phyloP scores from a whole-genome alignment of 75 land plant genomes.

The Sequoiadendron giganteum region DNA sequence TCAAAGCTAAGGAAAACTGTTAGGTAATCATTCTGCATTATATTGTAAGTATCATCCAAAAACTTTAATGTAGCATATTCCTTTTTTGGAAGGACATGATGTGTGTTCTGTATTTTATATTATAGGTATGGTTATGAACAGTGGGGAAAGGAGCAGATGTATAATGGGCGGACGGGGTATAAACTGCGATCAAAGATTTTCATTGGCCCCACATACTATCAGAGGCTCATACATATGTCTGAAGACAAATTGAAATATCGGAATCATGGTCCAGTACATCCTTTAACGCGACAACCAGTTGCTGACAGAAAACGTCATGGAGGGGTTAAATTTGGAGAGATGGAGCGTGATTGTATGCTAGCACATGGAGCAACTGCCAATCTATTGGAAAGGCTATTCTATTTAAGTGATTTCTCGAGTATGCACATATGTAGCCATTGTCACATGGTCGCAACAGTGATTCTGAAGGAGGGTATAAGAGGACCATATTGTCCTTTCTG shows the following conservation, averaged over 20 bases:
- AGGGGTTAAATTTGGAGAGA: conserved; percentile 89
- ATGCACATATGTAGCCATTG: conserved; percentile 68
- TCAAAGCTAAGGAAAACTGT: background rate
- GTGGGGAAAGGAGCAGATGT: conserved; percentile 67
- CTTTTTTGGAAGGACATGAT: background rate
- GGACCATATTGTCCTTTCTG: conserved; percentile 71
- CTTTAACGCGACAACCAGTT: conserved; percentile 83
- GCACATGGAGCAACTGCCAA: conserved; percentile 88
- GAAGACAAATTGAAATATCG: conserved; percentile 88
- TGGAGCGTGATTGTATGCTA: conserved; percentile 89
- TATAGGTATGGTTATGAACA: conserved; percentile 65
- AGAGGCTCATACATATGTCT: conserved; percentile 79
- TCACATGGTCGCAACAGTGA: conserved; percentile 47
- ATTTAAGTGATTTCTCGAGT: conserved; percentile 66
- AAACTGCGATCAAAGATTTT: conserved; percentile 47
- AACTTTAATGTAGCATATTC: background rate
- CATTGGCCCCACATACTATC: conserved; percentile 82
- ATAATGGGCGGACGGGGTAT: conserved; percentile 78
- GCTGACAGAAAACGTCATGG: conserved; percentile 72
- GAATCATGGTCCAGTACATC: conserved; percentile 78
- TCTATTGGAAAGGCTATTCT: conserved; percentile 76
- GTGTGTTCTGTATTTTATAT: background rate
- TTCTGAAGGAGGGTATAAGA: conserved; percentile 31
- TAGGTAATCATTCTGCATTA: background rate
- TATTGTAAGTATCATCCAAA: background rate